Conservation (phyloP, 2,329 filamentous ascomycete species). For the Diplodia mutila region DNA sequence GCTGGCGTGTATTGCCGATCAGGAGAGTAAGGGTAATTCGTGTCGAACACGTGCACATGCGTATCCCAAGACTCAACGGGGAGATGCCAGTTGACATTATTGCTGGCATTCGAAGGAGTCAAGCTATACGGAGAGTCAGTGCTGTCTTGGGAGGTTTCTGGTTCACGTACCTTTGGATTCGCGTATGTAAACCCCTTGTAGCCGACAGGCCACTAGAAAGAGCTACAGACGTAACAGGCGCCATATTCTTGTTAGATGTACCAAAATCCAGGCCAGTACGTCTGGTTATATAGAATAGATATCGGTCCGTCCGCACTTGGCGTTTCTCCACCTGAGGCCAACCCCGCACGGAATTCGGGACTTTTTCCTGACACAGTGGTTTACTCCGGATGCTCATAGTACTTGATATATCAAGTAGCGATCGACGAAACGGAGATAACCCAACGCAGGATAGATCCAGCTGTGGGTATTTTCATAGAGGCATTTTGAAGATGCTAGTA, state of each 20-base stretch:
- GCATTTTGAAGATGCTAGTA: not conserved
- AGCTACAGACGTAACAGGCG: not conserved
- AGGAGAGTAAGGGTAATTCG: not conserved
- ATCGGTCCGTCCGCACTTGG: not conserved
- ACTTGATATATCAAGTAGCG: not conserved
- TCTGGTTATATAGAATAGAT: not conserved
- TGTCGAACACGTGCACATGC: slow-evolving; percentile 2
- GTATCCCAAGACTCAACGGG: not conserved
- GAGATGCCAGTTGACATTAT: not conserved
- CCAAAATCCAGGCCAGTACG: not conserved
- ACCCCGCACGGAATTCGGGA: not conserved
- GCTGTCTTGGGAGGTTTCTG: not conserved
- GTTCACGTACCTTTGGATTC: not conserved
- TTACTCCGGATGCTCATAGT: not conserved
- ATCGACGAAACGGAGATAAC: not conserved
- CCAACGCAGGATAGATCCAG: not conserved
- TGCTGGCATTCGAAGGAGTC: not conserved
- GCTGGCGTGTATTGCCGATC: not conserved
- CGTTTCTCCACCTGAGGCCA: not conserved
- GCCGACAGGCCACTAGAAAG: not conserved
- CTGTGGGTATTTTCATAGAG: not conserved
- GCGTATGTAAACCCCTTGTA: not conserved
- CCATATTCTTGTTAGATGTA: not conserved
- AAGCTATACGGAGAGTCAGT: not conserved
- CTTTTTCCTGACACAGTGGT: not conserved